Conservation (phyloP, 352 stramenopile genomes). For the Phytophthora melonis region DNA sequence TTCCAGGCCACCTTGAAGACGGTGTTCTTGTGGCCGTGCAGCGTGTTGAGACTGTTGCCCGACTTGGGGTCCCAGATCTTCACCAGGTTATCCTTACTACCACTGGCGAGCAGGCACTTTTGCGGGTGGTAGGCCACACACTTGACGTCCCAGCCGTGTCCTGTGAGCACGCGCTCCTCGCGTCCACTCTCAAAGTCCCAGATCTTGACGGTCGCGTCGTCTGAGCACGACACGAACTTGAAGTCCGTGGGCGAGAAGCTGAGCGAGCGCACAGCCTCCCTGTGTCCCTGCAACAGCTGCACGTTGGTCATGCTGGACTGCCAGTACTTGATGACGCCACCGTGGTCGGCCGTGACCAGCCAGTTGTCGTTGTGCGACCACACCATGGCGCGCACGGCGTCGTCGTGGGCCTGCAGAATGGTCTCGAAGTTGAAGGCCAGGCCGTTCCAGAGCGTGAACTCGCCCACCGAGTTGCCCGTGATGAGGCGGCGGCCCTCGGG, state of each 20-base stretch:
- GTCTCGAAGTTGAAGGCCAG: conserved; percentile 98
- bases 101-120: conserved; percentile 94
- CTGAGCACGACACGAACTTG: conserved; percentile 98
- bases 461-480: conserved; percentile 97
- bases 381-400: conserved; percentile 90
- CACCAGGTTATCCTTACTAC: conserved; percentile 97
- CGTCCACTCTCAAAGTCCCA: conserved; percentile 92
- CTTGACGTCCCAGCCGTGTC: conserved; percentile 99
- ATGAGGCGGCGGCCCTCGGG: conserved; percentile 95
- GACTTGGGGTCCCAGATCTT: conserved; percentile 99
- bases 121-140: conserved; percentile 96
- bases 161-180: conserved; percentile 95
- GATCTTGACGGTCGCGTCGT: conserved; percentile 97
- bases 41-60: conserved; percentile 92
- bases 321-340: conserved; percentile 94
- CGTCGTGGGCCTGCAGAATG: conserved; percentile 94
- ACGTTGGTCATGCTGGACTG: conserved; percentile 92
- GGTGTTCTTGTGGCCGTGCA: conserved; percentile 98
- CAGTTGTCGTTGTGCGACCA: conserved; percentile 93
- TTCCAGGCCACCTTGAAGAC: conserved; percentile 98
- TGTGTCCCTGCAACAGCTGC: conserved; percentile 84
- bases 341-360: conserved; percentile 91
- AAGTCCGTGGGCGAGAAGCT: conserved; percentile 97
- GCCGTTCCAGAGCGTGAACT: conserved; percentile 98
- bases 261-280: conserved; percentile 94